Evolutionary conservation across 2,329 filamentous ascomycete species (phyloP), one percentile per base, ranked within the genome.

Genomic region (Aureobasidium vineae): DNA sequence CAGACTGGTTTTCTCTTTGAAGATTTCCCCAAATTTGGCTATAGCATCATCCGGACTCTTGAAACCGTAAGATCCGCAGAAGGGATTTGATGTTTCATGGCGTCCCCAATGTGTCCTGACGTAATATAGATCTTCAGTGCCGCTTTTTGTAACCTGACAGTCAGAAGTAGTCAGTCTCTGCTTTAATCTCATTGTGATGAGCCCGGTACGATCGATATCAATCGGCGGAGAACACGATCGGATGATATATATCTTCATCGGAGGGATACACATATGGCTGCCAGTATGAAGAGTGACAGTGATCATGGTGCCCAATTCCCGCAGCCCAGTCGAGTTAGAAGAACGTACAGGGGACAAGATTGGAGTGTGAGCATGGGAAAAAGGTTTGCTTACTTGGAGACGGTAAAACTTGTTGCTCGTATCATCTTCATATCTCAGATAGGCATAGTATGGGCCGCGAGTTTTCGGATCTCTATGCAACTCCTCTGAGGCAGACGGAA

Each of bases 91-190:
- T 36, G 52, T 54, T 54, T n/a, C 36, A 54, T 54, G 13, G 52
- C 52, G 28, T 36, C 52, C 52, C 52, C 5, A 54, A 54, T 54
- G 52, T 54, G 52, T 54, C 52, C 52, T 54, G 11, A 54, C 52
- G 52, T 54, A 54, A 54, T 54, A 54, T 54, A 54, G 52, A 54
- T 54, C 52, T 54, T 54, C 28, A 54, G 19, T 54, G 52, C 52
- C 52, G 52, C 52, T 54, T 54, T 36, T 54, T n/a, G 28, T 54
- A 54, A 54, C 28, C 52, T 54, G 13, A 7, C 38, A 38, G 52
- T 54, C 28, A 54, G 52, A 54, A 54, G 52, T 54, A 54, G 52
- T 54, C 28, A 54, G 52, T 54, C 52, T 54, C 52, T 54, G 28
- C 52, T 54, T 54, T 15, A 5, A 54, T 54, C 52, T 21, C 28